phyloP scores from a whole-genome alignment of 176 grass and related monocot genomes.

The Avena atlantica region DNA sequence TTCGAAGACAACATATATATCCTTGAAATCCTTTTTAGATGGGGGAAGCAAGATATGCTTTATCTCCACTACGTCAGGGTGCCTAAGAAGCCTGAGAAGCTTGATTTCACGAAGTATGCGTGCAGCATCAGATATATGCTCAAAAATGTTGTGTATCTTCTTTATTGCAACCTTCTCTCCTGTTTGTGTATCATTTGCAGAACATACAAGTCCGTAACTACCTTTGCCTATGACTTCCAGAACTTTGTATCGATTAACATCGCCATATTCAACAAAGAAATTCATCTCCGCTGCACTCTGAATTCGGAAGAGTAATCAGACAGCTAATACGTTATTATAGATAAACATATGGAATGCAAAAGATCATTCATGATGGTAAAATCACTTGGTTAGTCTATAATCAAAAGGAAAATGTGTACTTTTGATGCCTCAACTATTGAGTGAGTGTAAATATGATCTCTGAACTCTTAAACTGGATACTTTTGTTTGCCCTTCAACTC shows the following conservation, averaged over 20 bases:
- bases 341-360: constrained; percentile 16
- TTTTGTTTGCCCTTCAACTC: constrained; percentile 3
- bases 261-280: constrained; percentile 50
- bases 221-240: constrained; percentile 58
- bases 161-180: constrained; percentile 57
- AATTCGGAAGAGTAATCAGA: constrained; percentile 10
- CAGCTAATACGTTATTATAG: neutral
- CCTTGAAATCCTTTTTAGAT: constrained; percentile 55
- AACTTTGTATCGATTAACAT: constrained; percentile 50
- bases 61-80: constrained; percentile 54
- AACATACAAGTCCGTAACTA: constrained; percentile 57
- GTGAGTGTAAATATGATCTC: neutral
- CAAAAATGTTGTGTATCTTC: constrained; percentile 56
- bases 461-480: neutral
- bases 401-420: constrained; percentile 10
- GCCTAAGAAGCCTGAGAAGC: constrained; percentile 55
- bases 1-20: constrained; percentile 60
- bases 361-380: neutral
- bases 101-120: constrained; percentile 58
- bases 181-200: constrained; percentile 50
- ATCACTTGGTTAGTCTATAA: constrained; percentile 18
- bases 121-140: constrained; percentile 53
- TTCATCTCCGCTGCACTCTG: constrained; percentile 40
- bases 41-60: constrained; percentile 53
- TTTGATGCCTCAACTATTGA: constrained; percentile 18